A percentile compares a stretch with the other conserved stretches of the same genome.
Evolutionary conservation across 257 asterid genomes (phyloP).

Genomic region (Solanum appendiculatum): DNA sequence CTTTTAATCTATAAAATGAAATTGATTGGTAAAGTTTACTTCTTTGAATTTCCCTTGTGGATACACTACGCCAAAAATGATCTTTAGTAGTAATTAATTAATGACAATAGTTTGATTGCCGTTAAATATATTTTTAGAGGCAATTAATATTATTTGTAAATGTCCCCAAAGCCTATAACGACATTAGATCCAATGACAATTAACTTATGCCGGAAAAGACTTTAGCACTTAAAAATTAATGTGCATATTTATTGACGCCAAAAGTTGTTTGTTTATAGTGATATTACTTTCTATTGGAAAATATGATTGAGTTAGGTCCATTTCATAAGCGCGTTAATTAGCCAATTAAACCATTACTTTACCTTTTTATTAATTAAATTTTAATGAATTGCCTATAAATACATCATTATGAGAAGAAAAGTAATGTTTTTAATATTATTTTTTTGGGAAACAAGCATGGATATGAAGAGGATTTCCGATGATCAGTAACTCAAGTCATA

Average conservation of each 20-base stretch:
- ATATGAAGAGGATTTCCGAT: not conserved
- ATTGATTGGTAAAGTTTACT: not conserved
- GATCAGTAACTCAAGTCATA: too few species aligned
- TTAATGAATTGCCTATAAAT: not conserved
- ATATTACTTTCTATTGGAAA: not conserved
- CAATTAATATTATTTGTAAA: too few species aligned
- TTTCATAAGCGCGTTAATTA: not conserved
- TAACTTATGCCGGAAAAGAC: too few species aligned
- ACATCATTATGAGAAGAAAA: not conserved
- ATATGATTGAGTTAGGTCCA: not conserved
- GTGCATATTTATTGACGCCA: too few species aligned
- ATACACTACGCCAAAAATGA: too few species aligned
- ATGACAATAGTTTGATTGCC: too few species aligned
- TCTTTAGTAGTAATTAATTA: rapidly evolving
- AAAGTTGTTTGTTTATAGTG: not conserved
- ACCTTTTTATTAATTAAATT: not conserved
- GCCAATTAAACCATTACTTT: not conserved
- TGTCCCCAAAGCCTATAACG: too few species aligned
- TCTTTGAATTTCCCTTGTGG: not conserved
- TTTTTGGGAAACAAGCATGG: not conserved
- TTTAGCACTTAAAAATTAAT: too few species aligned
- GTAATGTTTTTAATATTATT: not conserved
- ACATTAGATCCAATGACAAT: too few species aligned
- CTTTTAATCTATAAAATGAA: not conserved
- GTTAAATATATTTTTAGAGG: too few species aligned